Conservation (phyloP, 2,329 filamentous ascomycete species). For the Helotiales sp. region DNA sequence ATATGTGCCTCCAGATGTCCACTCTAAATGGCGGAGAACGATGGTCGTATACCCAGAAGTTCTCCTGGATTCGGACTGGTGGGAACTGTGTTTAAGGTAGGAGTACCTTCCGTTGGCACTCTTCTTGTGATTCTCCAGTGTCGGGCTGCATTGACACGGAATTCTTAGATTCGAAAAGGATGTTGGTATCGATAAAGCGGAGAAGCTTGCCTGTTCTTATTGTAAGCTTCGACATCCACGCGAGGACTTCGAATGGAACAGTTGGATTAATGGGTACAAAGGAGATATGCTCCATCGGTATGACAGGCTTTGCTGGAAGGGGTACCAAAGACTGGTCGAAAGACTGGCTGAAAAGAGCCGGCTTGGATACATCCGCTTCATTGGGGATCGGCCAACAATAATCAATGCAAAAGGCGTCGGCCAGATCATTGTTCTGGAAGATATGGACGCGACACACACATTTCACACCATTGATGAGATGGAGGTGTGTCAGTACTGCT, state of each 20-base stretch:
- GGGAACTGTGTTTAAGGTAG: not conserved
- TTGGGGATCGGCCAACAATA: not conserved
- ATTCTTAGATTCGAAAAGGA: not conserved
- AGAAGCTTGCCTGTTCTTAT: not conserved
- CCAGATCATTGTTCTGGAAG: not conserved
- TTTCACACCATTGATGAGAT: not conserved
- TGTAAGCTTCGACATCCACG: not conserved
- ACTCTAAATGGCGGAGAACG: too few relatives aligned
- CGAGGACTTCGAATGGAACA: not conserved
- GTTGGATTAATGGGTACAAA: not conserved
- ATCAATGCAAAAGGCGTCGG: not conserved
- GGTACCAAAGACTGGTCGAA: not conserved
- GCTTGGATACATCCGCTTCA: not conserved
- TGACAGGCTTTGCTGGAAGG: not conserved
- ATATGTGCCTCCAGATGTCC: not conserved
- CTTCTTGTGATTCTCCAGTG: too few relatives aligned
- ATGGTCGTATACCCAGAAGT: too few relatives aligned
- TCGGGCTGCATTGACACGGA: not conserved
- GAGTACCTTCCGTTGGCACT: not conserved
- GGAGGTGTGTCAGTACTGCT: too few relatives aligned
- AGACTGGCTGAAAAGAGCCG: not conserved
- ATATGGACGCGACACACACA: not conserved
- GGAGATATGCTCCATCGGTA: not conserved
- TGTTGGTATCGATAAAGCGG: not conserved
- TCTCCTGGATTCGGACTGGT: too few relatives aligned